Percentiles rank a stretch among this genome's conserved stretches.
Conservation (phyloP, 371 early-diverging fungal species). For the Apophysomyces trapeziformis region DNA sequence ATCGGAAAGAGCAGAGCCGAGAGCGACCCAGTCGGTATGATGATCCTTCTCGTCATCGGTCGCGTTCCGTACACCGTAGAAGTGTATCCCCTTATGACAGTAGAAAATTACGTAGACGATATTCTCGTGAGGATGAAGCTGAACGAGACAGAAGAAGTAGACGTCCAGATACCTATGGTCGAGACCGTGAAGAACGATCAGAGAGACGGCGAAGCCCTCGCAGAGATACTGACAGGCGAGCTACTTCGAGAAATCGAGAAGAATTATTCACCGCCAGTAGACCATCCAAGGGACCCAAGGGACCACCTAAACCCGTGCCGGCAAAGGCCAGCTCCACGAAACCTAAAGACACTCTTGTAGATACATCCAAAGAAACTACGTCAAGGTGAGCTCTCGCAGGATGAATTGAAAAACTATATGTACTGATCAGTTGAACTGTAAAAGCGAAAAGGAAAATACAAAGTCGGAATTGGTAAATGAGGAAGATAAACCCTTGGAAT, state of each 20-base stretch:
- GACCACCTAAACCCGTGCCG: not conserved
- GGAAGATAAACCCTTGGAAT: conserved; percentile 29
- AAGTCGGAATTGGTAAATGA: conserved; percentile 7
- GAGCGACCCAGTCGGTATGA: conserved; percentile 7
- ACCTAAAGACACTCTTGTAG: not conserved
- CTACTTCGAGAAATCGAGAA: conserved; percentile 5
- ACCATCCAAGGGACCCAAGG: not conserved
- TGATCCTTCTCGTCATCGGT: conserved; percentile 5
- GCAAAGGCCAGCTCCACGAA: not conserved
- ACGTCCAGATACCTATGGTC: conserved; percentile 3
- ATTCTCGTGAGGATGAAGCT: conserved; percentile 15
- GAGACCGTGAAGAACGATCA: not conserved
- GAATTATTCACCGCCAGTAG: not conserved
- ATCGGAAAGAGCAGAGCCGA: not conserved
- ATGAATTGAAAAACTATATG: not conserved
- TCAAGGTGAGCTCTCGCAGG: not conserved
- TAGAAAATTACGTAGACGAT: conserved; percentile 3
- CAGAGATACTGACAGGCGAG: conserved; percentile 7
- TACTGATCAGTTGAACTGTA: not conserved
- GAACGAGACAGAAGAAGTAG: conserved; percentile 11
- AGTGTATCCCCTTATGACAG: conserved; percentile 16
- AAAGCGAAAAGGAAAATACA: not conserved
- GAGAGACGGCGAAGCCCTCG: conserved; percentile 13
- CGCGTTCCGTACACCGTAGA: conserved; percentile 18
- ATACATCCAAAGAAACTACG: not conserved